Evolutionary conservation across 495 filamentous ascomycete genomes (phyloP).

Genomic region (Penicillium roqueforti): DNA sequence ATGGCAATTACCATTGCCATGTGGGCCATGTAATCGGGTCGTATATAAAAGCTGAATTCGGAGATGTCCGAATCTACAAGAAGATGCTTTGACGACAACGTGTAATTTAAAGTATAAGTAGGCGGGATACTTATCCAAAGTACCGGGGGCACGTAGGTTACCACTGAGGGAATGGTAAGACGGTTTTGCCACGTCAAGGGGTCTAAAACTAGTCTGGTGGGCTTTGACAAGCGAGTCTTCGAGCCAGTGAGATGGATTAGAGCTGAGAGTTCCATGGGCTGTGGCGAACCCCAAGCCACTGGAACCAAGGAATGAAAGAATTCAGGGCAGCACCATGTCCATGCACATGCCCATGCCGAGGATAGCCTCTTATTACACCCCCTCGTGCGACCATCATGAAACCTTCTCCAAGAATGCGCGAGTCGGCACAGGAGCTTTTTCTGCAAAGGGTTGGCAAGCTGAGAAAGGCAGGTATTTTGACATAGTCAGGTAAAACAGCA

Average conservation of each 20-base stretch:
- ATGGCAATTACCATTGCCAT: background rate
- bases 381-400: constrained; percentile 13
- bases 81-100: background rate
- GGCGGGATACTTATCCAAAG: background rate
- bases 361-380: constrained; percentile 3
- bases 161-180: background rate
- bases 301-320: constrained; percentile 7
- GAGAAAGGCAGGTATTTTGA: constrained; percentile 1
- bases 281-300: constrained; percentile 8
- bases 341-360: constrained; percentile 6
- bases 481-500: background rate
- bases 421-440: background rate
- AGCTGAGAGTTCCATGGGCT: constrained; percentile 4
- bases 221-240: background rate
- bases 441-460: constrained; percentile 6
- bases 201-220: background rate
- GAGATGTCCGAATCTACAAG: constrained; percentile 2
- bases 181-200: background rate
- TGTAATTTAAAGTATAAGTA: constrained; percentile 2
- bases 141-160: background rate
- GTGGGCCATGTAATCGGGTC: background rate
- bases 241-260: background rate
- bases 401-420: background rate
- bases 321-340: constrained; percentile 1
- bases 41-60: background rate